Base-by-base conservation (phyloP, 306 rosid genomes). In the Cicer chorassanicum region DNA sequence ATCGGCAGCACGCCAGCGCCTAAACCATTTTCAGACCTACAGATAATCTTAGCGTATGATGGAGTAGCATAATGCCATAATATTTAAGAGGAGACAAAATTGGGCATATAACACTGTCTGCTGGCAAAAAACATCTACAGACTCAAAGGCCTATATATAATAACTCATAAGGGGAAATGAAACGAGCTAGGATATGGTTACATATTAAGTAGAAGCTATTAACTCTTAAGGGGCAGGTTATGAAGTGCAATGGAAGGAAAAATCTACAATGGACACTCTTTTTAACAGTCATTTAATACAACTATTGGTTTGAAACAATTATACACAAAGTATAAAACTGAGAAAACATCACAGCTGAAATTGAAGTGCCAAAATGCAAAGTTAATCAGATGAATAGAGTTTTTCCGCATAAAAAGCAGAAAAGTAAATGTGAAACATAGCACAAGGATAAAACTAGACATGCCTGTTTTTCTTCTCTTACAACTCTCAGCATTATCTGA, bases 401-500 rank as follows among this genome's bases (percentile, higher is more conserved):
- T 45, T 11, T 59, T 39, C 29, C 36, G 43, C 1, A 44, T 55
- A 16, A 64, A 55, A 21, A 56, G 36, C 12, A 15, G 8, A 44
- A 63, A 51, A 10, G 7, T 46, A 45, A 63, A 70, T 9, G 15
- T 9, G 53, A 39, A 15, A 44, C 14, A 50, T 1, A 55, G 51
- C 18, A 34, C 7, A 61, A 61, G 15, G 40, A 61, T 62, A 75
- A 76, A 40, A 44, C 39, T 63, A 65, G 63, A 48, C 91, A 57
- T 84, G 80, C 97, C 91, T 86, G 85, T 80, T 82, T 88, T 91
- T 79, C 84, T 88, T 86, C 88, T 88, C 88, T 93, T 93, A 80
- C 72, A 68, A 61, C 50, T 75, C 65, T 80, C 83, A 39, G 56
- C 70, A 68, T 62, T 68, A 65, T 82, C 86, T 11, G 72, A 42